These are phyloP conservation scores for Avena atlantica DNA, from an alignment of 176 grass and related monocot genomes.

Conservation along the genomic window DNA sequence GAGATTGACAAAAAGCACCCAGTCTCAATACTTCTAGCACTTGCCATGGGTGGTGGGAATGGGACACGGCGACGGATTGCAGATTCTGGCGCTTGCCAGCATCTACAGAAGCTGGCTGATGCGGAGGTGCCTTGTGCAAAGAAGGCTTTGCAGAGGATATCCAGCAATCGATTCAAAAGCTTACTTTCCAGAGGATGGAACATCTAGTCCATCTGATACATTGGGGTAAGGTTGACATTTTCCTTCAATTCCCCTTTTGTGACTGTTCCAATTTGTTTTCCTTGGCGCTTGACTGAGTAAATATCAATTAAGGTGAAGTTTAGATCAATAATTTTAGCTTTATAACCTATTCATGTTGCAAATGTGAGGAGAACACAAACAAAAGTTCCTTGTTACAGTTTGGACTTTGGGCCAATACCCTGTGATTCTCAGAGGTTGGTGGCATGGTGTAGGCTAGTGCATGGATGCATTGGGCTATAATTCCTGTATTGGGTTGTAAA, in stretches of 20 bases:
- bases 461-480: background rate
- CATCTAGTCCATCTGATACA: conserved; percentile 46
- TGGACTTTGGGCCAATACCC: background rate
- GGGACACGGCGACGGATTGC: conserved; percentile 59
- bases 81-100: conserved; percentile 68
- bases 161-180: conserved; percentile 67
- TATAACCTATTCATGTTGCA: conserved; percentile 15
- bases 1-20: conserved; percentile 72
- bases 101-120: conserved; percentile 77
- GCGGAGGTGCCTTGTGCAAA: conserved; percentile 73
- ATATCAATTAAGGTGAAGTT: background rate
- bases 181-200: conserved; percentile 72
- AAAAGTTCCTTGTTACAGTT: conserved; percentile 6
- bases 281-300: background rate
- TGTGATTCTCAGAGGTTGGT: conserved; percentile 3
- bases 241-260: conserved; percentile 8
- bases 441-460: background rate
- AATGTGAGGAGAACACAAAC: background rate
- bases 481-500: background rate
- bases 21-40: conserved; percentile 65
- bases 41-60: conserved; percentile 69
- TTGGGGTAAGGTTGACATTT: conserved; percentile 45
- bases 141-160: conserved; percentile 87
- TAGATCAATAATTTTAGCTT: conserved; percentile 7
- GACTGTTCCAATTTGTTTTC: conserved; percentile 12